phyloP scores from a whole-genome alignment of 208 protist species.

The Wallacemonas sp. region DNA sequence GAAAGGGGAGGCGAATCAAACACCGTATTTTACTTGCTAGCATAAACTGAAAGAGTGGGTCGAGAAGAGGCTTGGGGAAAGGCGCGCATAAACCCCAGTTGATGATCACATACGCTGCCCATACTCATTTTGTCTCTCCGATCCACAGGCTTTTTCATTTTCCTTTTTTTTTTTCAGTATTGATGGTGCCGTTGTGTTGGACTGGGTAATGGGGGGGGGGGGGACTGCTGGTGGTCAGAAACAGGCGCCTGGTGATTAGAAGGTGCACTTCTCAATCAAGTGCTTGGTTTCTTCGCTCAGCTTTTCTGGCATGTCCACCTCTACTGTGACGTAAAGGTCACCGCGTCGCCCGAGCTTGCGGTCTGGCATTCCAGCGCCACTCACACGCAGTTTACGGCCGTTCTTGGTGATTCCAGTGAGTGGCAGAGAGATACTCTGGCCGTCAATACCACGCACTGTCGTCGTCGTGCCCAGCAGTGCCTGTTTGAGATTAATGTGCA shows the following conservation, averaged over 20 bases:
- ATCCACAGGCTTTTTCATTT: no score
- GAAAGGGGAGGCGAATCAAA: neutral
- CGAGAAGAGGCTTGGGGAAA: no score
- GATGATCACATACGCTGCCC: no score
- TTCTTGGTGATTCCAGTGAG: slow-evolving; percentile 77
- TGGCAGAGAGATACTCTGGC: slow-evolving; percentile 43
- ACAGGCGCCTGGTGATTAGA: slow-evolving; percentile 45
- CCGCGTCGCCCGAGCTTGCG: slow-evolving; percentile 70
- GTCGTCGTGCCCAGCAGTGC: slow-evolving; percentile 81
- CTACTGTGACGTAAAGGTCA: slow-evolving; percentile 75
- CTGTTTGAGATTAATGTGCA: slow-evolving; percentile 84
- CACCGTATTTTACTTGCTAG: no score
- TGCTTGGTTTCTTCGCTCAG: slow-evolving; percentile 74
- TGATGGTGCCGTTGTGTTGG: no score
- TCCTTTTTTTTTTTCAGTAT: no score
- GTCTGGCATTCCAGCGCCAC: slow-evolving; percentile 71
- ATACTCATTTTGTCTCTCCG: no score
- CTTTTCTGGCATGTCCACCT: slow-evolving; percentile 77
- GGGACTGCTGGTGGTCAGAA: neutral
- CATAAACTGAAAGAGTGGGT: no score
- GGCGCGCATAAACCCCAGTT: no score
- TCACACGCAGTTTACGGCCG: slow-evolving; percentile 72
- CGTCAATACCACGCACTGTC: slow-evolving; percentile 67
- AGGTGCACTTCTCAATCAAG: slow-evolving; percentile 78
- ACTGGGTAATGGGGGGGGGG: neutral